Evolutionary conservation across 495 filamentous ascomycete genomes (phyloP).

Genomic region (Neurospora sp.): DNA sequence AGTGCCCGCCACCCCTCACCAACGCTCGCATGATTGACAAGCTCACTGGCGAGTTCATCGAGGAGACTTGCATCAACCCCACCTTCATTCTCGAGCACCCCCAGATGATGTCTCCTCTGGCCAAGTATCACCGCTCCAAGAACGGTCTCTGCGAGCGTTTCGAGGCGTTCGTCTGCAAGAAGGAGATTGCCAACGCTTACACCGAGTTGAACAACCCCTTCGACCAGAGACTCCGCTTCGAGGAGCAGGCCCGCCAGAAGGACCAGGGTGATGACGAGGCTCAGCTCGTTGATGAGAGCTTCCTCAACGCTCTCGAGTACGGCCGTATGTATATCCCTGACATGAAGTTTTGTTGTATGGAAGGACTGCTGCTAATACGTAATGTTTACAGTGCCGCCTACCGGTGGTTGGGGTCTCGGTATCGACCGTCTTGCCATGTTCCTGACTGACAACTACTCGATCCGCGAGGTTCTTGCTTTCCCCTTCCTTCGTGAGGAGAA

Average conservation of each 20-base stretch:
- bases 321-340: conserved; percentile 10
- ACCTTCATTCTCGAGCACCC: conserved; percentile 88
- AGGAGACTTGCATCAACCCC: conserved; percentile 86
- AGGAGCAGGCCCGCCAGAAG: conserved; percentile 94
- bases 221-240: conserved; percentile 86
- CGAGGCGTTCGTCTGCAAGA: conserved; percentile 95
- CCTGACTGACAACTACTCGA: conserved; percentile 84
- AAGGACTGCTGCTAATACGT: not conserved
- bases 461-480: conserved; percentile 95
- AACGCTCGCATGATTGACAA: conserved; percentile 98
- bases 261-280: conserved; percentile 95
- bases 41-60: conserved; percentile 91
- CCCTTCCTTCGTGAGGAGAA: conserved; percentile 47
- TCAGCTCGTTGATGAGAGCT: conserved; percentile 89
- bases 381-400: conserved; percentile 57
- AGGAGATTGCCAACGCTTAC: conserved; percentile 94
- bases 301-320: conserved; percentile 69
- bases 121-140: conserved; percentile 80
- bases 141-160: conserved; percentile 91
- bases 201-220: conserved; percentile 98
- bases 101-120: conserved; percentile 94
- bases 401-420: conserved; percentile 94
- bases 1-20: conserved; percentile 81
- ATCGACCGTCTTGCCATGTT: conserved; percentile 98
- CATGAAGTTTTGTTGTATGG: not conserved